Conservation (phyloP, 495 filamentous ascomycete species). For the Neurospora tetraspora region DNA sequence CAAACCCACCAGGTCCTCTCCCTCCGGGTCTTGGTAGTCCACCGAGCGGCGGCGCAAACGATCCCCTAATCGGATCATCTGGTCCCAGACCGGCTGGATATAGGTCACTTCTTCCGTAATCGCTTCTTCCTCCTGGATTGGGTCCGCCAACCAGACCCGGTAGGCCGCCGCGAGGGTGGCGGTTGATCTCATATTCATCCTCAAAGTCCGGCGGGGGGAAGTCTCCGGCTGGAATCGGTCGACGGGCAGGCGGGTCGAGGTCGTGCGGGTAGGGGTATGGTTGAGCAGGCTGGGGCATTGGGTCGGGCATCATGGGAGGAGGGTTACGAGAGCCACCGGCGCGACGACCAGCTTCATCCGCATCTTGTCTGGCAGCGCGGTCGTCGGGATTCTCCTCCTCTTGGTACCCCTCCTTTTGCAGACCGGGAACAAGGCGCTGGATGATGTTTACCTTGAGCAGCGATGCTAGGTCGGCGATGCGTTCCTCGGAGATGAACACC, state of each 20-base stretch:
- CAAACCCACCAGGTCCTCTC: not conserved
- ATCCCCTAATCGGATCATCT: constrained; percentile 64
- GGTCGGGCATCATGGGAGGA: constrained; percentile 39
- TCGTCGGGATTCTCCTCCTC: constrained; percentile 33
- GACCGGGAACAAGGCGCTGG: constrained; percentile 63
- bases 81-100: constrained; percentile 83
- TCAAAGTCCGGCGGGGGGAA: constrained; percentile 86
- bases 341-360: constrained; percentile 20
- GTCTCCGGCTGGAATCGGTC: constrained; percentile 61
- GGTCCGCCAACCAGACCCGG: constrained; percentile 17
- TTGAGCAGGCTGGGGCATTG: constrained; percentile 46
- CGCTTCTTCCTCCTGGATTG: constrained; percentile 23
- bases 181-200: constrained; percentile 79
- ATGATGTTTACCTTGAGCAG: constrained; percentile 68
- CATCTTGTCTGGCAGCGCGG: constrained; percentile 20
- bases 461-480: constrained; percentile 55
- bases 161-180: constrained; percentile 45
- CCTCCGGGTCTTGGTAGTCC: constrained; percentile 10
- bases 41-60: constrained; percentile 34
- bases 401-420: constrained; percentile 70
- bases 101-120: constrained; percentile 72
- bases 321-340: constrained; percentile 16
- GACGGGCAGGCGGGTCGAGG: constrained; percentile 49
- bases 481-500: constrained; percentile 60
- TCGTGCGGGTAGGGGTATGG: constrained; percentile 62